Evolutionary conservation across 2,329 filamentous ascomycete species (phyloP), one percentile per base, ranked within the genome.

Genomic region (Aureobasidium sp.): DNA sequence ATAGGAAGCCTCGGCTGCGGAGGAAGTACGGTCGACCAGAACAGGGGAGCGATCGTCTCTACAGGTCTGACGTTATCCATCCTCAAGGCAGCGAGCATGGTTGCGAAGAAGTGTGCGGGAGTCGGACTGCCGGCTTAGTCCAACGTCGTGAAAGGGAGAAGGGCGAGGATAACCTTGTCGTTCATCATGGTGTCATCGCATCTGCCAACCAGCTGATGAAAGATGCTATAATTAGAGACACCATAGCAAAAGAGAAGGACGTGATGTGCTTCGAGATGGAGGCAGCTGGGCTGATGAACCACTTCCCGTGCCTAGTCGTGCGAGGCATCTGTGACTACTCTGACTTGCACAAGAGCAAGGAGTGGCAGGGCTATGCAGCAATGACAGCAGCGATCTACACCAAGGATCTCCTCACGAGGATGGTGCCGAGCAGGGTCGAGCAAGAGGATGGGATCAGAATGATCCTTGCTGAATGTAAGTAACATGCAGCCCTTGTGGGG

Each of bases 181-280:
- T 79, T 0, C 73, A 76, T 53, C 66, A 78, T 34, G 77, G 77
- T 0, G 56, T 64, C 0, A 70, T 79, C 3, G 77, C 71, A 5
- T 78, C 75, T 1, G 75, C 71, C 17, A 72, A 79, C 56, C 69
- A 27, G 15, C 27, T 65, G 13, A 50, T 65, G 26, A 63, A 63
- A 39, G 60, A 65, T 52, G 63, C 47, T 9, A 27, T 0, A 12
- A 41, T 24, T 5, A 60, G 63, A 36, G 63, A 65, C 27, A 29
- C 29, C 7, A 9, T 61, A 2, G 43, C 52, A 13, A 63, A 53
- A 65, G 63, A 56, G 65, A 59, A 44, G 51, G 56, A 29, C 26
- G 36, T 64, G 6, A 9, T 63, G 20, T 66, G 65, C 37, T 59
- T 65, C 29, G 65, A 65, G 32, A 65, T 64, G 62, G 68, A 67